Base-by-base conservation (phyloP, 1,284 basidiomycete species). In the Ganoderma lingzhi region DNA sequence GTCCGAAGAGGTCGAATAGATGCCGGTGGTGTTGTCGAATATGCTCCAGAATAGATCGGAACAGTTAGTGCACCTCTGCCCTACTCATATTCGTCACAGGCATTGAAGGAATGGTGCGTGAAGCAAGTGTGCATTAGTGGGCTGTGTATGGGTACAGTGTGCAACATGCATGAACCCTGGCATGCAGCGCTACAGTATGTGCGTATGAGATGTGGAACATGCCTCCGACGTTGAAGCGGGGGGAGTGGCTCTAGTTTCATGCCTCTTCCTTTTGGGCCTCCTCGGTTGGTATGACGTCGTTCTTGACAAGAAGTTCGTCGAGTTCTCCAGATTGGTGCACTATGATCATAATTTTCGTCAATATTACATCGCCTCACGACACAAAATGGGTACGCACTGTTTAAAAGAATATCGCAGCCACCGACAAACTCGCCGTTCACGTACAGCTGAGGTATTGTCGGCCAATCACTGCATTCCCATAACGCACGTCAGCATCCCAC, bases 311-410 rank as follows among this genome's bases (percentile, higher is more conserved):
- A 23, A 98, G 84, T 45, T 89, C 86, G 79, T 97, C 96, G 23
- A 99, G 86, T 82, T 99, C 96, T 67, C 97, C 97, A 6, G 91
- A 94, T 83, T 98, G 95, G 81, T 99, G 97, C 97, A 99, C 95
- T 96, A 74, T 42, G 62, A 61, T 35, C 8, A 35, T 42, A 32
- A 63, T 30, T 1, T 14, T 48, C 15, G 51, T 32, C 32, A 64
- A 10, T 3, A 3, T 6, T 2, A n/a, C 32, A 17, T 6, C 9
- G 28, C 15, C 51, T 53, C 19, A 28, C 5, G 45, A 37, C 45
- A 51, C 30, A 62, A n/a, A 32, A 44, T 23, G 41, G 41, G 9
- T 35, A 63, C 68, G 66, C 30, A 91, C 96, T 98, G 74, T 90
- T 90, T 39, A 99, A 81, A 65, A 99, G 84, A 76, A 99, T 98